Base-by-base conservation (phyloP, 108 stramenopile species). In the Thalassiosira profunda region DNA sequence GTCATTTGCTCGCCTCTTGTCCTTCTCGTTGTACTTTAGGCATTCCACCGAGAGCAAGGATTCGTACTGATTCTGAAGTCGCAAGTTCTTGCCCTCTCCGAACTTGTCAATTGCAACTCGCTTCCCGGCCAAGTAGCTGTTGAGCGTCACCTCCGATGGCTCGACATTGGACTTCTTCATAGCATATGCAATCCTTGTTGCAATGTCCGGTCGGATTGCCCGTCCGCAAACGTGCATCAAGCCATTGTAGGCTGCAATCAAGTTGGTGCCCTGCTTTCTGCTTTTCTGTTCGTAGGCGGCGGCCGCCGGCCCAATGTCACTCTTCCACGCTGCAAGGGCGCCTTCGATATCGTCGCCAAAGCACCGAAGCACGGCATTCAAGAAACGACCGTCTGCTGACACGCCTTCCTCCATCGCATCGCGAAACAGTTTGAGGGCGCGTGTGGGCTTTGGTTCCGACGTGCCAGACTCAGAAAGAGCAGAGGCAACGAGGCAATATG, bases 171-270 rank as follows among this genome's bases (percentile, higher is more conserved):
- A 84, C 58, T 89, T 89, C 24, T 67, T 79, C 88, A 91, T 89
- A 5, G 88, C 89, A 63, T 89, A 91, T 0, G 81, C 85, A 14
- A 91, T 26, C 36, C 93, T 62, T 8, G 88, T 56, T 4, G 86
- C 90, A 58, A 90, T 70, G 67, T 94, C 90, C 12, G 93, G 88
- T 14, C 87, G 77, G 7, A 67, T 26, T 7, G 90, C 88, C 33
- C 87, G 80, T 5, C 93, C 90, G 34, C 84, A 85, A 45, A 91
- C 89, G 53, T 88, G 77, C 54, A 94, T 48, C 44, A 91, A 60
- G 1, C 93, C 93, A 72, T 94, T 81, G 66, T 94, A 91, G 14
- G 90, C 88, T n/a, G 90, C 88, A 25, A 86, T 25, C 49, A 94
- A 51, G 57, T 86, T 91, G 35, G 80, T 52, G 10, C 34, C 53